Base-by-base conservation (phyloP, 208 protist genomes). In the Trypanosoma melophagium region DNA sequence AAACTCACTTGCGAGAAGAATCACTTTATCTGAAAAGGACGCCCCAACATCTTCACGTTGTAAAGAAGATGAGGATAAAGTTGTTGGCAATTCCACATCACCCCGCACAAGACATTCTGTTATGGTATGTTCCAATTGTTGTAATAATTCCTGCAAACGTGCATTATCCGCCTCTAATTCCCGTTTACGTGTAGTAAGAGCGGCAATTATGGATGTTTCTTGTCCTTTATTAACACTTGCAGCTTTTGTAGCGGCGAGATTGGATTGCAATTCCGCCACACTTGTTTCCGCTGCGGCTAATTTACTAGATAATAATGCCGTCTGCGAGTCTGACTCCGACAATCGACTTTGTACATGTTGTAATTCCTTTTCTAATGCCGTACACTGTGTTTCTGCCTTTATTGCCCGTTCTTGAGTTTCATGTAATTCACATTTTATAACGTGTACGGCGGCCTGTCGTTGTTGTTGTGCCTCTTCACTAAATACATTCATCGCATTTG, bases 1-100 rank as follows among this genome's bases (percentile, higher is more conserved):
- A 57, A 80, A 87, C 62, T 86, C 87, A 47, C 66, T 76, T 0
- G 54, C 78, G 9, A 90, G 67, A 14, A 85, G 17, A 4, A 62
- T 71, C 14, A 90, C 54, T 8, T 80, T 71, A 31, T 82, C 73
- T 13, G 64, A 69, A 59, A 75, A 81, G 50, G 57, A 71, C 0
- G 58, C 17, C 3, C 16, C 28, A 7, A 22, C 47, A 49, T 55
- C 59, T 1, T 58, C 68, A n/a, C 52, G 35, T 19, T n/a, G n/a
- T n/a, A n/a, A n/a, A n/a, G n/a, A n/a, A n/a, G n/a, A n/a, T n/a
- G n/a, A n/a, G n/a, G n/a, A n/a, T n/a, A n/a, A n/a, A n/a, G 31
- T 12, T 42, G 54, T 25, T 9, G 54, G 19, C 5, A 73, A 21
- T 54, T 67, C 58, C 24, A 63, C 38, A 31, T 69, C 24, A 16